phyloP scores from a whole-genome alignment of 2,329 filamentous ascomycete genomes.

The Phoma sp. region DNA sequence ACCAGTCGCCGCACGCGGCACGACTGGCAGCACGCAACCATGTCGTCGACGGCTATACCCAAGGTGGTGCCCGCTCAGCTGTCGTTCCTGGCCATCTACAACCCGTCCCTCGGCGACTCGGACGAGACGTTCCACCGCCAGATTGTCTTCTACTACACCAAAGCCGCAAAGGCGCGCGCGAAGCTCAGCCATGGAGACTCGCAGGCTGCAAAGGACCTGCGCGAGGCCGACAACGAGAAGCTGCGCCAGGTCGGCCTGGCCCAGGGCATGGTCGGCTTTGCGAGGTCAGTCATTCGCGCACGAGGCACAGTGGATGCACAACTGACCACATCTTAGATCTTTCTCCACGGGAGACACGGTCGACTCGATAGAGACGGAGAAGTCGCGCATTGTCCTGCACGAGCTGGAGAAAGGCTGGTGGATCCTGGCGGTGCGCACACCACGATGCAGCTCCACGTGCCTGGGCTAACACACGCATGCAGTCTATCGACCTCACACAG shows the following conservation, averaged over 20 bases:
- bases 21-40: background rate
- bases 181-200: conserved; percentile 36
- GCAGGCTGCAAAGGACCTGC: conserved; percentile 46
- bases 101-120: conserved; percentile 76
- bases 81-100: conserved; percentile 93
- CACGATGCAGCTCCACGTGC: background rate
- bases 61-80: conserved; percentile 77
- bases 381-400: conserved; percentile 80
- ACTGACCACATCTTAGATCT: conserved; percentile 15
- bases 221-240: conserved; percentile 80
- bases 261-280: conserved; percentile 95
- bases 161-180: conserved; percentile 38
- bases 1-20: background rate
- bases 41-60: conserved; percentile 24
- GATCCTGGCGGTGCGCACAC: conserved; percentile 79
- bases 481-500: conserved; percentile 84
- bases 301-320: conserved; percentile 40
- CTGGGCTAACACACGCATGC: conserved; percentile 7
- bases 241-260: conserved; percentile 93
- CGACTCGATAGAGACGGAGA: conserved; percentile 90
- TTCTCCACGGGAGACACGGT: conserved; percentile 81
- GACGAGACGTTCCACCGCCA: conserved; percentile 80
- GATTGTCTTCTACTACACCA: conserved; percentile 90
- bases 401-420: conserved; percentile 94
- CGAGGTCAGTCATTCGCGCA: conserved; percentile 55